Conservation (phyloP, 2,329 filamentous ascomycete genomes). For the Teratosphaeria viscida region DNA sequence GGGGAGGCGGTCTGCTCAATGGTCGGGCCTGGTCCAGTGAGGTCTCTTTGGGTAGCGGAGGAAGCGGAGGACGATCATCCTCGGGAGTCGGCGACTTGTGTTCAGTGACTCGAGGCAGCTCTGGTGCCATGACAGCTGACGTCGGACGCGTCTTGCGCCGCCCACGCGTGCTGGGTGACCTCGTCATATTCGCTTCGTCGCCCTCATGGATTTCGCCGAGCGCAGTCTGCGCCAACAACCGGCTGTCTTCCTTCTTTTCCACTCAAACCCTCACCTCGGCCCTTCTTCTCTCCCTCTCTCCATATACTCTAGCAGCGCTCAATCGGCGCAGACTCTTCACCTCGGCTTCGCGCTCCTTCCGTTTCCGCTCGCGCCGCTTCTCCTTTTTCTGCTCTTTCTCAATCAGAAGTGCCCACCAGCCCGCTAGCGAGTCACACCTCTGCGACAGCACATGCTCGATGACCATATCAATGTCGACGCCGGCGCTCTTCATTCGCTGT, state of each 20-base stretch:
- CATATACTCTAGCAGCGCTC: constrained; percentile 86
- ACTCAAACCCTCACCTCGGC: too few relatives aligned
- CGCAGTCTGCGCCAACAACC: constrained; percentile 59
- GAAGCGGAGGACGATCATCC: constrained; percentile 40
- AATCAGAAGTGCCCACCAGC: constrained; percentile 91
- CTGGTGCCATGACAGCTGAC: constrained; percentile 44
- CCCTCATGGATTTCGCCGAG: constrained; percentile 66
- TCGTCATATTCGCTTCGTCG: constrained; percentile 46
- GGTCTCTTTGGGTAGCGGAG: background rate
- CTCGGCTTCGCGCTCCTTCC: constrained; percentile 75
- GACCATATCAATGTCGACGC: constrained; percentile 86
- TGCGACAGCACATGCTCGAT: constrained; percentile 89
- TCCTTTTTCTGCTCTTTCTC: constrained; percentile 93
- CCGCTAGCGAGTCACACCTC: constrained; percentile 78
- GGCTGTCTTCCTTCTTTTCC: too few relatives aligned
- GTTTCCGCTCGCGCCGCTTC: constrained; percentile 64
- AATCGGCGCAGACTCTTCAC: constrained; percentile 68
- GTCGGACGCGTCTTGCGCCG: constrained; percentile 57
- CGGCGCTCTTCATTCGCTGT: constrained; percentile 84
- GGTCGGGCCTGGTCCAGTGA: constrained; percentile 60
- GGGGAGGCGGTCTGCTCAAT: constrained; percentile 64
- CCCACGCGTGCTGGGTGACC: constrained; percentile 60
- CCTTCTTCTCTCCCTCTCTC: too few relatives aligned
- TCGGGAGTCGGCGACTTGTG: constrained; percentile 33
- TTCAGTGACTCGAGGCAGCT: constrained; percentile 70